A percentile compares a stretch with the other conserved stretches of the same genome.
These are phyloP conservation scores for Phascolomyces articulosus DNA, from an alignment of 371 early-diverging fungal species.

Conservation along the genomic window DNA sequence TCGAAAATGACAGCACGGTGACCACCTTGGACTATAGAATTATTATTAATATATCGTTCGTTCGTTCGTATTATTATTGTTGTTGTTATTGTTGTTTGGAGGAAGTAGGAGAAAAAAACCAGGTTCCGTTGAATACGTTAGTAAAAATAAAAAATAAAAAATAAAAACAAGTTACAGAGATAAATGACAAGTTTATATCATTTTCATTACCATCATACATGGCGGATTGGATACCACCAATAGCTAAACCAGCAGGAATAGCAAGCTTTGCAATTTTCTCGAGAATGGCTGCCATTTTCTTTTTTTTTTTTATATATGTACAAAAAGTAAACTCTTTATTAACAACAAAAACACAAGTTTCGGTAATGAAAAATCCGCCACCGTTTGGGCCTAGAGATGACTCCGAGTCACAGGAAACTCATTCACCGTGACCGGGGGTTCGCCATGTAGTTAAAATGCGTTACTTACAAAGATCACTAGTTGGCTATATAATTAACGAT, in stretches of 20 bases:
- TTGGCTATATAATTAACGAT: no score
- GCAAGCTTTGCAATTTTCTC: slow-evolving; percentile 67
- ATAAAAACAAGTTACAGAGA: neutral
- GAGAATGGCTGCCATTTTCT: slow-evolving; percentile 49
- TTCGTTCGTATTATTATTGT: neutral
- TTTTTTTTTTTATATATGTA: neutral
- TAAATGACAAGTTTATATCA: neutral
- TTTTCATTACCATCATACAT: slow-evolving; percentile 89
- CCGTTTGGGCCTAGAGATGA: no score
- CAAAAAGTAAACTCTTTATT: neutral
- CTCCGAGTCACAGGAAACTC: neutral
- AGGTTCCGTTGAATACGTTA: no score
- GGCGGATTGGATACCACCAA: slow-evolving; percentile 75
- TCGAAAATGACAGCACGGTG: slow-evolving; percentile 97
- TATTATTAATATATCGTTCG: neutral
- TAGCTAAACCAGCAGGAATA: slow-evolving; percentile 68
- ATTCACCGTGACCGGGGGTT: neutral
- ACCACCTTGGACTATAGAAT: slow-evolving; percentile 95
- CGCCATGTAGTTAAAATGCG: no score
- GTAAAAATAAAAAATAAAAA: no score
- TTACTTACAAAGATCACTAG: no score
- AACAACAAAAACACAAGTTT: slow-evolving; percentile 2
- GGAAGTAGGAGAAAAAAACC: no score
- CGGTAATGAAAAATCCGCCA: no score
- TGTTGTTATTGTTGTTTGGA: no score